Evolutionary conservation across 345 rosid species (phyloP), one percentile per base, ranked within the genome.

Genomic region (Boechera retrofracta): DNA sequence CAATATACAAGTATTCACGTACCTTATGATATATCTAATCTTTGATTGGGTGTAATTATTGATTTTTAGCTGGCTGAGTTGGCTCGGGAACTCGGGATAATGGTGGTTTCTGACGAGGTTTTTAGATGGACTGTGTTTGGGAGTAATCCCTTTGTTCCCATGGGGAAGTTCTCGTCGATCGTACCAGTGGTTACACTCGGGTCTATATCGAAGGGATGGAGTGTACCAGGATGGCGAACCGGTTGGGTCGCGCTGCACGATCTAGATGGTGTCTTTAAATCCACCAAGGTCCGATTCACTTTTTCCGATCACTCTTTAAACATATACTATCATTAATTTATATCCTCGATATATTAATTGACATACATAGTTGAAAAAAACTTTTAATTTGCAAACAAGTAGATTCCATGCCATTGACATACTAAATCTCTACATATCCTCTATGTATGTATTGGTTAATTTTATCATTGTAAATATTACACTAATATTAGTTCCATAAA

Each of bases 81-180:
- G 13, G 88, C 89, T n/a, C 62, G 61, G 59, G 82, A 80, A 79
- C 84, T 89, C 10, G 69, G 81, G 28, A 83, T 81, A 2, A 6
- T 84, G 51, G 91, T 89, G 80, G 86, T 86, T 58, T 67, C 86
- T 31, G 87, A 88, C 62, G 92, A 89, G 67, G 90, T 84, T 2
- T 86, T 74, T 76, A 80, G 48, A 13, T 85, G 87, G 54, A 64
- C 85, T 9, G 42, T 74, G 13, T 88, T 86, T 48, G 92, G 95
- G 39, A 47, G 11, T 10, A 82, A 64, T 2, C 87, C 82, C 5
- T 88, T 79, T 81, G 78, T 83, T 32, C 82, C 88, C 0, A 83
- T 86, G 88, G 89, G 77, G 5, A 75, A 21, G 3, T 89, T 86
- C 29, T 87, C 81, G n/a, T 82, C 83, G 0, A 83, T 79, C 32